Evolutionary conservation across 2,329 filamentous ascomycete species (phyloP), one percentile per base, ranked within the genome.

Genomic region (Neonectria neomacrospora): DNA sequence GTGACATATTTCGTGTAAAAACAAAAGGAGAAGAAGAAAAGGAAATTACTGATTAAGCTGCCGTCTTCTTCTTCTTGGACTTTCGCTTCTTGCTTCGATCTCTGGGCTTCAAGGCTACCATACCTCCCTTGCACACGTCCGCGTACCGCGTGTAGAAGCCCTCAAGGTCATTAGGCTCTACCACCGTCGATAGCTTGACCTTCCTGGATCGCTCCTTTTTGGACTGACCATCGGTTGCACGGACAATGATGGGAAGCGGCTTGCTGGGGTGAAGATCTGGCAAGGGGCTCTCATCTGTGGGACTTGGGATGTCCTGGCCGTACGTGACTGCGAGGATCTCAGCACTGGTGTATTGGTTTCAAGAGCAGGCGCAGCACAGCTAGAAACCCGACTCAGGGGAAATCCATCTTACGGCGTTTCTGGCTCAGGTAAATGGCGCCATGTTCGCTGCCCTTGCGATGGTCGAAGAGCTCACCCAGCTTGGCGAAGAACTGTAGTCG

Each of bases 31-130:
- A 12, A 12, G 11, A n/a, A 51, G 39, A 26, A 30, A 0, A 8
- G 5, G 18, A 10, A 26, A 23, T 28, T 7, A 59, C 34, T 37
- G 14, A 32, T 67, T 57, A 73, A 55, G 64, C 59, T 8, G 69
- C 26, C 37, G 69, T 90, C 82, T 89, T 91, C 81, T 85, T 88
- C 81, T 85, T 88, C 81, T 90, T 92, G 67, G 91, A 93, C 77
- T 91, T 91, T 71, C 91, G 89, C 76, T 91, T 89, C 85, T 93
- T 95, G 79, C 91, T 97, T 75, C 94, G 87, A 80, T 98, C 95
- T 71, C 96, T 86, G 76, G 97, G 97, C 87, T 97, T 98, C 80
- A 99, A 77, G 8, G 90, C 90, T 52, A 87, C 85, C 94, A 98
- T 97, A 6, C 94, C 93, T 0, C 85, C 82, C 82, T 97, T 97